Evolutionary conservation across 2,329 filamentous ascomycete genomes (phyloP).

Genomic region (Triangularia verruculosa): DNA sequence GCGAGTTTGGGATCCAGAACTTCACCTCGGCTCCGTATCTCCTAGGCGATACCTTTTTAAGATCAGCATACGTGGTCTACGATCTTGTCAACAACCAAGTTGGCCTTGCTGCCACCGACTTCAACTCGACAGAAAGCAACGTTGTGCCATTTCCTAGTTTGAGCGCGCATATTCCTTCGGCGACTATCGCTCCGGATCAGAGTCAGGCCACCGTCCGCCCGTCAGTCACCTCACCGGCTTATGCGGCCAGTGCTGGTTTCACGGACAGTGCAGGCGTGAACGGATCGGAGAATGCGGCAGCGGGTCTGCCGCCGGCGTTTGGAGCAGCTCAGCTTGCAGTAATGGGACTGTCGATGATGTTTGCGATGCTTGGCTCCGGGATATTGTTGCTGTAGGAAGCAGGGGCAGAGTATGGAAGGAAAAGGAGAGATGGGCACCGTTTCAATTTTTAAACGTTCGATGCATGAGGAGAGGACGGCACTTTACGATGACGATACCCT

Average conservation of each 20-base stretch:
- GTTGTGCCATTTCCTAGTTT: constrained; percentile 49
- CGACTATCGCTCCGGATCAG: constrained; percentile 44
- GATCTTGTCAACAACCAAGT: constrained; percentile 58
- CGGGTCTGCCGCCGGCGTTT: constrained; percentile 12
- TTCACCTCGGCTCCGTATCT: constrained; percentile 42
- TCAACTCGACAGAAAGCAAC: constrained; percentile 51
- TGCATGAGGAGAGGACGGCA: background rate
- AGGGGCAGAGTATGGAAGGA: background rate
- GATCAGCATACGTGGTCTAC: constrained; percentile 60
- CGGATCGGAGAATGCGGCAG: constrained; percentile 16
- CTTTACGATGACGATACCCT: background rate
- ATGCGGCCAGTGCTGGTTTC: constrained; percentile 39
- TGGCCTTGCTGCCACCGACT: constrained; percentile 52
- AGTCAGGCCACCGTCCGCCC: constrained; percentile 31
- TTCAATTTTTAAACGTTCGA: background rate
- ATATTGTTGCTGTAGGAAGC: constrained; percentile 26
- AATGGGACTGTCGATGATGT: constrained; percentile 32
- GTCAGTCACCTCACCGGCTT: constrained; percentile 32
- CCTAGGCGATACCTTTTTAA: constrained; percentile 57
- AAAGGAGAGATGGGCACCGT: background rate
- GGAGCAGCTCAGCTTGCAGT: constrained; percentile 18
- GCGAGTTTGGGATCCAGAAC: constrained; percentile 57
- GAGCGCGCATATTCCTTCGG: constrained; percentile 49
- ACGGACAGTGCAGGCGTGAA: constrained; percentile 22
- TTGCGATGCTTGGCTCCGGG: constrained; percentile 36